Evolutionary conservation across 2,329 filamentous ascomycete genomes (phyloP), one percentile per base, ranked within the genome.

Genomic region (Colletotrichum viniferum): DNA sequence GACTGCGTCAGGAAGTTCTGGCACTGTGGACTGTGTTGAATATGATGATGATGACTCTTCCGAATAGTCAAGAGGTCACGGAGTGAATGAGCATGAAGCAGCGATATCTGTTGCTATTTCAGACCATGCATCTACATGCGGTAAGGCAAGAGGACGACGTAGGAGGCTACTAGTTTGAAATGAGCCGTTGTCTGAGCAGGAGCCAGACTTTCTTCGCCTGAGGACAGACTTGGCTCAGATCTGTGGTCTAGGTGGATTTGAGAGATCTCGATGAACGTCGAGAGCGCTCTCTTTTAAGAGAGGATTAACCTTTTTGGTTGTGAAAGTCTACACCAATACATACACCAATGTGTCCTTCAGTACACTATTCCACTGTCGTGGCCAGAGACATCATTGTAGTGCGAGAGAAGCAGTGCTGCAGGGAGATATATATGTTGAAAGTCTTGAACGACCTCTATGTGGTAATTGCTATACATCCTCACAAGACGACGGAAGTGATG

Each of bases 371-470:
- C 34, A 36, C 14, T 16, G 6, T 36, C 8, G 14, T 36, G 34
- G 3, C 43, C 10, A 52, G 43, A 13, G n/a, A 52, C 1, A 21
- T 21, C 43, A 48, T 52, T 21, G 0, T 13, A 21, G 0, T 52
- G 3, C 38, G 38, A 21, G n/a, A 52, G 10, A 24, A 21, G 43
- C n/a, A 24, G 6, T 24, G 10, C n/a, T 2, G 4, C n/a, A 52
- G 43, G 0, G 21, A 52, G 10, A 21, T 1, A 4, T 0, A 7
- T 13, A 13, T 52, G 43, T 13, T 52, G 10, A 52, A 7, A 52
- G 6, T 52, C 10, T 21, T 13, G 43, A 13, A 1, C 1, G 43
- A 1, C 43, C n/a, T 4, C 3, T 4, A 0, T 1, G n/a, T 21
- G 43, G 4, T 1, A 21, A 52, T 52, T 6, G n/a, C n/a, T 3